Conservation (phyloP, 2,329 filamentous ascomycete species). For the Ilyonectria destructans region DNA sequence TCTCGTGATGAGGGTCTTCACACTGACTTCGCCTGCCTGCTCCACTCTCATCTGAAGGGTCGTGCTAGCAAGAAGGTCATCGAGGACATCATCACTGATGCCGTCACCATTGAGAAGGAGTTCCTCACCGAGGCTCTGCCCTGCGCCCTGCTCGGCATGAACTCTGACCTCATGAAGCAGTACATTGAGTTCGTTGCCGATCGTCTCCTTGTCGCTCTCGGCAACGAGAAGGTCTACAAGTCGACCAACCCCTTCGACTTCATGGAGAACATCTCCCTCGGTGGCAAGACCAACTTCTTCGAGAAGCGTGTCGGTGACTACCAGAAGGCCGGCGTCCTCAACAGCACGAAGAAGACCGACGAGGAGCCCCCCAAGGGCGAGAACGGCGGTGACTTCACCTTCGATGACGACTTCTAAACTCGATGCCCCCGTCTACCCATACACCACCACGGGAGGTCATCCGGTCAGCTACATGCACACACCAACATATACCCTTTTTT, state of each 20-base stretch:
- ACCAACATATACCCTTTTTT: constrained; percentile 48
- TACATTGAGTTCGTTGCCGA: constrained; percentile 99
- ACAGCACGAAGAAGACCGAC: constrained; percentile 83
- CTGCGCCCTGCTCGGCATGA: constrained; percentile 96
- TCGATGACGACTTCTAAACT: constrained; percentile 96
- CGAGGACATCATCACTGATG: constrained; percentile 91
- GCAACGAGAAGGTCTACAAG: constrained; percentile 95
- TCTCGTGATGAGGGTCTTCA: constrained; percentile 99
- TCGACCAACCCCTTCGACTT: constrained; percentile 98
- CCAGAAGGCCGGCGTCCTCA: constrained; percentile 99
- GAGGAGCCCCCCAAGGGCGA: constrained; percentile 67
- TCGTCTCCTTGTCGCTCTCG: constrained; percentile 91
- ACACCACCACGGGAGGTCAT: constrained; percentile 15
- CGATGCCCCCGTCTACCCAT: constrained; percentile 27
- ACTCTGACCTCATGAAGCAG: constrained; percentile 97
- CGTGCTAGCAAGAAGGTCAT: constrained; percentile 88
- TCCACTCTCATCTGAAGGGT: constrained; percentile 97
- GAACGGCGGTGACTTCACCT: constrained; percentile 86
- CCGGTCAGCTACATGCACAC: constrained; percentile 28
- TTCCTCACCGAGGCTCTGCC: constrained; percentile 97
- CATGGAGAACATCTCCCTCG: constrained; percentile 99
- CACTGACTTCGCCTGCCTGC: constrained; percentile 97
- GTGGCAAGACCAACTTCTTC: constrained; percentile 99
- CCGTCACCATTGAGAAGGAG: constrained; percentile 95
- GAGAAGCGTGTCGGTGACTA: constrained; percentile 99